Base-by-base conservation (phyloP, 1,284 basidiomycete species). In the Mycena citricolor region DNA sequence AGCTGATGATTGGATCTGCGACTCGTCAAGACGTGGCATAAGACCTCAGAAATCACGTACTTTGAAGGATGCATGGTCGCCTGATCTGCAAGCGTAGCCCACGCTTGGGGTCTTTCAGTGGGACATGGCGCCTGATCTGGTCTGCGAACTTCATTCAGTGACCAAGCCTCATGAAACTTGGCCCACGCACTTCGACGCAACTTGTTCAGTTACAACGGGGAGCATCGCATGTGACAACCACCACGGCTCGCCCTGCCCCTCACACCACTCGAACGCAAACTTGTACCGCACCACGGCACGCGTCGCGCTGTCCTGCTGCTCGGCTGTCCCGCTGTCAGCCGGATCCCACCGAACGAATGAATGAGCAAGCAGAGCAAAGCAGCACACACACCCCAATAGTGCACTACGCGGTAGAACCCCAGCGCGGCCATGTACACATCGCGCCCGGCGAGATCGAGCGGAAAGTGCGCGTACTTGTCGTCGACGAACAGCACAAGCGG, bases 221-320 rank as follows among this genome's bases (percentile, higher is more conserved):
- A n/a, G n/a, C n/a, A 34, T 11, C 22, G 32, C 36, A 10, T 45
- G 32, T 26, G 52, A 13, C 26, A 55, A 48, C 80, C 80, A 83
- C 81, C 80, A 83, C 8, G 81, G 74, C 19, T 57, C 52, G 11
- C 65, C 70, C 70, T 71, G 40, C 35, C 71, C 73, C 49, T 81
- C 74, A 51, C 83, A 86, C 84, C 86, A 90, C 51, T 83, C 81
- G 54, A 90, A 90, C 5, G 81, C 79, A 54, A 90, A 88, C 59
- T 90, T 90, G 61, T 78, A 86, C 8, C 86, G 71, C 5, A 86
- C 71, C 14, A 86, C 77, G 32, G 63, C 64, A 5, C 74, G 72
- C 23, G 56, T 58, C 14, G 65, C 63, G 44, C 74, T 77, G 12
- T 38, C 47, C 52, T 86, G 78, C 44, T 73, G 76, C 64, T 89